phyloP scores from a whole-genome alignment of 805 yeast genomes.

The Candida ascalaphidarum region DNA sequence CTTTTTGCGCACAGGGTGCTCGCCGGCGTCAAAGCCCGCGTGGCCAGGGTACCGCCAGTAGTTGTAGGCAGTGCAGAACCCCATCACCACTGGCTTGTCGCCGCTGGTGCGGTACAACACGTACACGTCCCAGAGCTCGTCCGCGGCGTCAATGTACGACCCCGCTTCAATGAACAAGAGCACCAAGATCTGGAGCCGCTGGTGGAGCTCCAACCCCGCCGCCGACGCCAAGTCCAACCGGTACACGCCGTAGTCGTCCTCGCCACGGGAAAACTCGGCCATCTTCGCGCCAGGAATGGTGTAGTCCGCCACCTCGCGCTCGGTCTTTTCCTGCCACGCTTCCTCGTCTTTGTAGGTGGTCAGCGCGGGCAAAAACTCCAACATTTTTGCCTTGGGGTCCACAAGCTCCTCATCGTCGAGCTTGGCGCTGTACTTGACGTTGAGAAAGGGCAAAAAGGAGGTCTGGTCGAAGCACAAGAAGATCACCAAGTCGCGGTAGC shows the following conservation, averaged over 20 bases:
- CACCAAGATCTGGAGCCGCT: slow-evolving; percentile 70
- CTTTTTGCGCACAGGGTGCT: slow-evolving; percentile 46
- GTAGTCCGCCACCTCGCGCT: slow-evolving; percentile 37
- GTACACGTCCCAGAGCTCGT: slow-evolving; percentile 75
- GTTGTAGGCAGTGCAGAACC: slow-evolving; percentile 76
- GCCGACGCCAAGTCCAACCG: slow-evolving; percentile 35
- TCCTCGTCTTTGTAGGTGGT: slow-evolving; percentile 56
- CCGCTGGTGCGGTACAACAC: slow-evolving; percentile 31
- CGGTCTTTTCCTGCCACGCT: slow-evolving; percentile 54
- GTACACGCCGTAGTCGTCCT: slow-evolving; percentile 42
- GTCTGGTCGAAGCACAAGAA: slow-evolving; percentile 62
- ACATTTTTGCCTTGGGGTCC: slow-evolving; percentile 48
- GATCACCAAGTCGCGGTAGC: slow-evolving; percentile 64
- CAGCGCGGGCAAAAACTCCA: slow-evolving; percentile 53
- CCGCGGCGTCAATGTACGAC: slow-evolving; percentile 70
- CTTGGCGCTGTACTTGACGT: slow-evolving; percentile 46
- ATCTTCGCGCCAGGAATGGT: slow-evolving; percentile 32
- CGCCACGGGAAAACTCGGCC: slow-evolving; percentile 21
- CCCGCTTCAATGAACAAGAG: slow-evolving; percentile 91
- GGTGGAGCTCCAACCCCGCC: slow-evolving; percentile 45
- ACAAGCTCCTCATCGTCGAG: slow-evolving; percentile 41
- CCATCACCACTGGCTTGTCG: slow-evolving; percentile 43
- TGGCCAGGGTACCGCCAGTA: slow-evolving; percentile 69
- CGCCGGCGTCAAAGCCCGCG: slow-evolving; percentile 38
- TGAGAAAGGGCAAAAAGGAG: slow-evolving; percentile 67